phyloP scores from a whole-genome alignment of 106 monocot genomes.

The Dactylorhiza incarnata region DNA sequence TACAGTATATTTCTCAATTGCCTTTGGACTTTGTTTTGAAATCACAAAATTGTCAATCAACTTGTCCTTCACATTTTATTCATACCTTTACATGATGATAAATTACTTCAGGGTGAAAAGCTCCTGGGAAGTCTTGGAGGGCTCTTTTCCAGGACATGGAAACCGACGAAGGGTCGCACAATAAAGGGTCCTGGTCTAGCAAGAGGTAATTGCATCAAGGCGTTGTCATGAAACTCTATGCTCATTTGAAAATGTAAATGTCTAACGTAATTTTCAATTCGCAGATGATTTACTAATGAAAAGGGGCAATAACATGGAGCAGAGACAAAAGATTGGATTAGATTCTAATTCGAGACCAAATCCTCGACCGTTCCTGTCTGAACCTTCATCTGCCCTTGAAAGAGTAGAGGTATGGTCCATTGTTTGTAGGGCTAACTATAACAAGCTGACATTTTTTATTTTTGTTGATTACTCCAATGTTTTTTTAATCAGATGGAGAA shows the following conservation, averaged over 20 bases:
- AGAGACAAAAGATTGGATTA: slow-evolving; percentile 48
- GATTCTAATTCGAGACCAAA: slow-evolving; percentile 18
- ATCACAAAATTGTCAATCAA: too few species aligned
- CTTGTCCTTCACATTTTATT: too few species aligned
- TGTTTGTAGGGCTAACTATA: not conserved
- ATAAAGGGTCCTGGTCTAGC: slow-evolving; percentile 56
- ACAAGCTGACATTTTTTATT: not conserved
- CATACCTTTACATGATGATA: not conserved
- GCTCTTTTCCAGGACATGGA: slow-evolving; percentile 67
- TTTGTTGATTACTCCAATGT: not conserved
- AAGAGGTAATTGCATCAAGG: slow-evolving; percentile 23
- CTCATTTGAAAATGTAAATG: not conserved
- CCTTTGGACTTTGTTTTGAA: too few species aligned
- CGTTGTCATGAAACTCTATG: not conserved
- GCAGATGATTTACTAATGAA: slow-evolving; percentile 41
- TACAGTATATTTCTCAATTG: too few species aligned
- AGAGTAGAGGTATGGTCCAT: slow-evolving; percentile 31
- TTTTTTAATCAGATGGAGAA: slow-evolving; percentile 39
- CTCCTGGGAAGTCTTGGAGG: slow-evolving; percentile 79
- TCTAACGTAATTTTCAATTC: not conserved
- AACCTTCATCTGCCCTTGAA: slow-evolving; percentile 24
- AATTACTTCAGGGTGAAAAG: slow-evolving; percentile 64
- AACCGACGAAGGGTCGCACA: slow-evolving; percentile 45
- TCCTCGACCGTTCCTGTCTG: slow-evolving; percentile 11
- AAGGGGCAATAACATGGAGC: slow-evolving; percentile 37